Evolutionary conservation across 257 asterid genomes (phyloP).

Genomic region (Nicotiana noctiflora): DNA sequence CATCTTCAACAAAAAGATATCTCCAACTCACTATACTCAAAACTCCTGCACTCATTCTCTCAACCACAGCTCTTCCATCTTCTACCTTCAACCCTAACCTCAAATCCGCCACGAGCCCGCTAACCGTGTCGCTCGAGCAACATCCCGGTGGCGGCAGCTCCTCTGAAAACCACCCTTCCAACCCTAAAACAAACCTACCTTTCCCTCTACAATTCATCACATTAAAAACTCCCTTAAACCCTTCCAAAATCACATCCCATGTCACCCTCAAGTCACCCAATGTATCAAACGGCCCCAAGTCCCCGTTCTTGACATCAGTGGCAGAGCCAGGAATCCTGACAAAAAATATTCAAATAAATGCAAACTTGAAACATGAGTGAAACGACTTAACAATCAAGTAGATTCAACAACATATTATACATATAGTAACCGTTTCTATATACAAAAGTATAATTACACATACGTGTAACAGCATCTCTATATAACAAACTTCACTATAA

Average conservation of each 20-base stretch:
- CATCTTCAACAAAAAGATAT: constrained; percentile 62
- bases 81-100: constrained; percentile 50
- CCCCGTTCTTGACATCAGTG: background rate
- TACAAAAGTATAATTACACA: too few relatives aligned
- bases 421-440: too few relatives aligned
- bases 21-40: constrained; percentile 84
- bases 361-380: background rate
- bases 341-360: too few relatives aligned
- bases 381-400: background rate
- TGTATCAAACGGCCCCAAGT: constrained; percentile 17
- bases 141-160: constrained; percentile 70
- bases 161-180: constrained; percentile 84
- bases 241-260: constrained; percentile 64
- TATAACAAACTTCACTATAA: too few relatives aligned
- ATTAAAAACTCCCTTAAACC: constrained; percentile 43
- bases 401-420: background rate
- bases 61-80: constrained; percentile 46
- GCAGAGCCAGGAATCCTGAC: background rate
- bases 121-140: constrained; percentile 32
- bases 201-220: constrained; percentile 75
- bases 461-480: too few relatives aligned
- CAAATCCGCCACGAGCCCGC: constrained; percentile 78
- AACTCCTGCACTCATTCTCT: constrained; percentile 65
- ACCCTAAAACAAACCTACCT: constrained; percentile 60
- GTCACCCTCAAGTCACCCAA: constrained; percentile 36